A percentile compares a stretch with the other conserved stretches of the same genome.
phyloP scores from a whole-genome alignment of 2,329 filamentous ascomycete genomes.

The Pseudocercospora musae region DNA sequence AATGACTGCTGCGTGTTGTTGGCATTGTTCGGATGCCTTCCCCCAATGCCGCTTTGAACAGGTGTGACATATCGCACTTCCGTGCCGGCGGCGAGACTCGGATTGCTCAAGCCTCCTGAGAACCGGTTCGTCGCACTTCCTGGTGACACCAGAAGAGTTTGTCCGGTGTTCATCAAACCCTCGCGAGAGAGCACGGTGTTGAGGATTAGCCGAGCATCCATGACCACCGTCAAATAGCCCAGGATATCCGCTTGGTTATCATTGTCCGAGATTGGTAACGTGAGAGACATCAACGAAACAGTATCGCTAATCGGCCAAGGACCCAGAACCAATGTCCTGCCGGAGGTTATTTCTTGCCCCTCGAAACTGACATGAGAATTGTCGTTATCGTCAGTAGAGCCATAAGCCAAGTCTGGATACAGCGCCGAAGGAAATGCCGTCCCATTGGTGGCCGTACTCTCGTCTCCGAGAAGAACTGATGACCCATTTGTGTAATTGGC shows the following conservation, averaged over 20 bases:
- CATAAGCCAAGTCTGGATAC: slow-evolving; percentile 76
- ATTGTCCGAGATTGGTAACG: slow-evolving; percentile 72
- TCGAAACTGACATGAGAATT: background rate
- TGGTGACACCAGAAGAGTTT: slow-evolving; percentile 69
- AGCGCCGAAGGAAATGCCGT: slow-evolving; percentile 66
- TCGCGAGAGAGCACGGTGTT: slow-evolving; percentile 61
- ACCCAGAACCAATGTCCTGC: slow-evolving; percentile 67
- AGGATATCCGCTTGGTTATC: slow-evolving; percentile 61
- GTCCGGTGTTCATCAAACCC: slow-evolving; percentile 67
- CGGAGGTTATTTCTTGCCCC: slow-evolving; percentile 22
- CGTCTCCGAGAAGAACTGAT: slow-evolving; percentile 51
- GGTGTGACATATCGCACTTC: slow-evolving; percentile 33
- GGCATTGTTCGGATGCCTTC: slow-evolving; percentile 29
- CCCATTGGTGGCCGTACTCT: slow-evolving; percentile 46
- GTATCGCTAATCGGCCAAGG: slow-evolving; percentile 69
- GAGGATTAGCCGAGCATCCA: slow-evolving; percentile 64
- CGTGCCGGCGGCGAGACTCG: slow-evolving; percentile 20
- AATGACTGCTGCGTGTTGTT: slow-evolving; percentile 52
- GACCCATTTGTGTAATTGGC: slow-evolving; percentile 58
- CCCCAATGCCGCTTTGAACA: slow-evolving; percentile 24
- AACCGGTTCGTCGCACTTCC: slow-evolving; percentile 60
- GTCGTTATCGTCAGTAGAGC: background rate
- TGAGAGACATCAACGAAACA: slow-evolving; percentile 75
- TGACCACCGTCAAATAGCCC: slow-evolving; percentile 80
- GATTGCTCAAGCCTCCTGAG: slow-evolving; percentile 33